Percentiles rank a stretch among this genome's conserved stretches.
Evolutionary conservation across 495 filamentous ascomycete species (phyloP).

Genomic region (Aspergillus baeticus): DNA sequence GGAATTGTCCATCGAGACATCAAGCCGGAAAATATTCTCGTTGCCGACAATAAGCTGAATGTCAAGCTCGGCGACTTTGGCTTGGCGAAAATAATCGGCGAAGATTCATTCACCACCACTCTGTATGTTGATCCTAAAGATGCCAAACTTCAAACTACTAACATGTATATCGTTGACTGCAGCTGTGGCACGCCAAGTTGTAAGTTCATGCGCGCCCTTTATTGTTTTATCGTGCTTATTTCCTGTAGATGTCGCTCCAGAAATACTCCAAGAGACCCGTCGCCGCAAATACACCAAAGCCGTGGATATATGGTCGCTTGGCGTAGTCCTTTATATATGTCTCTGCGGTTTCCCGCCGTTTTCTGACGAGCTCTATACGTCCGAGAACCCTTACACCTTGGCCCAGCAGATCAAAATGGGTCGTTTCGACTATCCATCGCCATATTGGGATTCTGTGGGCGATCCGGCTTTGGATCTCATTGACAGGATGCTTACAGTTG

Average conservation of each 20-base stretch:
- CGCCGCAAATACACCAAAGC: conserved; percentile 89
- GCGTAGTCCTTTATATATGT: conserved; percentile 98
- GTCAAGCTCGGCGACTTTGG: conserved; percentile 98
- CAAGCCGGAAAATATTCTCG: conserved; percentile 96
- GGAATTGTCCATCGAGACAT: conserved; percentile 98
- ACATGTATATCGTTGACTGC: conserved; percentile 6
- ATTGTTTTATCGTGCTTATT: conserved; percentile 18
- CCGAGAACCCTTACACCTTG: conserved; percentile 78
- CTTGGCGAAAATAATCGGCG: conserved; percentile 96
- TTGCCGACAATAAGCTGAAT: conserved; percentile 76
- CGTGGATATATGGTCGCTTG: conserved; percentile 95
- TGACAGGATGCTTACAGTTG: conserved; percentile 88
- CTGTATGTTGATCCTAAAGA: conserved; percentile 50
- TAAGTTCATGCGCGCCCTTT: conserved; percentile 35
- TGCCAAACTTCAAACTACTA: background rate
- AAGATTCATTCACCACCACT: conserved; percentile 97
- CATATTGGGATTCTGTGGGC: conserved; percentile 94
- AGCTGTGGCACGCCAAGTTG: conserved; percentile 91
- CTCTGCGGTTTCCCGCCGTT: conserved; percentile 98
- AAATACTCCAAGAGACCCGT: conserved; percentile 78
- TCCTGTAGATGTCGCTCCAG: conserved; percentile 85
- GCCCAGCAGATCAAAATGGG: conserved; percentile 89
- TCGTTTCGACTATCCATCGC: conserved; percentile 90
- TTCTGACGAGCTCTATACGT: conserved; percentile 81
- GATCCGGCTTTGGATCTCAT: conserved; percentile 92